phyloP scores from a whole-genome alignment of 2,329 filamentous ascomycete species.

The Lomentospora prolificans region DNA sequence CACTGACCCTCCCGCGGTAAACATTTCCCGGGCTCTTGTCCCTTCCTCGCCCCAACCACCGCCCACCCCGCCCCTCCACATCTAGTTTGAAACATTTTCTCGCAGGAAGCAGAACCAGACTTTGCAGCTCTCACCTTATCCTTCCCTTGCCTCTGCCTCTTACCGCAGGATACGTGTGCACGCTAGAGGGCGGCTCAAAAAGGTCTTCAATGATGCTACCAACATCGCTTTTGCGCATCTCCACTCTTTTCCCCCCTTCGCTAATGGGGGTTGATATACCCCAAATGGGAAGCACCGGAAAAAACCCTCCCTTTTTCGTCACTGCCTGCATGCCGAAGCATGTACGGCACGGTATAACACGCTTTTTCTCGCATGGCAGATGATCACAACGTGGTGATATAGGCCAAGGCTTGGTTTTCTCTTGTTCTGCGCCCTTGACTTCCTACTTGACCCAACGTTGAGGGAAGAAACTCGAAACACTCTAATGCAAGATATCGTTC shows the following conservation, averaged over 20 bases:
- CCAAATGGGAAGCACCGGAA: neutral
- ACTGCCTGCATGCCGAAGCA: neutral
- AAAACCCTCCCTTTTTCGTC: neutral
- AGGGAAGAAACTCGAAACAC: neutral
- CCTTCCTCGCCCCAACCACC: neutral
- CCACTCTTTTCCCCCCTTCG: neutral
- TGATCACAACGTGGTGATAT: neutral
- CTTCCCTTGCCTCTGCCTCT: neutral
- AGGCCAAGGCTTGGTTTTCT: neutral
- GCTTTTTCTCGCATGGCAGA: neutral
- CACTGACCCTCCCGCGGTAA: neutral
- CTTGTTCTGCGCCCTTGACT: neutral
- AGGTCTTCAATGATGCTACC: too few relatives aligned
- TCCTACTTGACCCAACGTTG: neutral
- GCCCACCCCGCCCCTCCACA: neutral
- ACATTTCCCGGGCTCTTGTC: neutral
- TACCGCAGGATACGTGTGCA: neutral
- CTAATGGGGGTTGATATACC: slow-evolving; percentile 1
- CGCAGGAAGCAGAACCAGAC: neutral
- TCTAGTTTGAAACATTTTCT: slow-evolving; percentile 1
- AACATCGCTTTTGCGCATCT: neutral
- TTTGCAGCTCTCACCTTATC: too few relatives aligned
- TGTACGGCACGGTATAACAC: neutral
- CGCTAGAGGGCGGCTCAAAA: neutral
- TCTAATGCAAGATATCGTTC: neutral